phyloP scores from a whole-genome alignment of 1,139 yeast species.

The Kodamaea suecica region DNA sequence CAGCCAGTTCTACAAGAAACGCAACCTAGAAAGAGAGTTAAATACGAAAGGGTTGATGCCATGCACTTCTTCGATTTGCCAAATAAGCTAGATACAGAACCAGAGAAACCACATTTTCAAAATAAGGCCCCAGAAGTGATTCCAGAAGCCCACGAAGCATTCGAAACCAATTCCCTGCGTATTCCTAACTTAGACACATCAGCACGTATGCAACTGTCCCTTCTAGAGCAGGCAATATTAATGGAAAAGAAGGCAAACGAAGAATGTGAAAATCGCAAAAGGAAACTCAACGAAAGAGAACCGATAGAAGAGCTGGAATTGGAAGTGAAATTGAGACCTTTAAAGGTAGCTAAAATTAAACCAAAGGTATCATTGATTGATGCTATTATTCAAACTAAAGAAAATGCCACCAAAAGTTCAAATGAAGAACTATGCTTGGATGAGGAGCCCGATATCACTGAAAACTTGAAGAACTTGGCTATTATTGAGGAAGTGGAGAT shows the following conservation, averaged over 20 bases:
- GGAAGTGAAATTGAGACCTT: no score
- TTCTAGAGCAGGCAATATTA: background rate
- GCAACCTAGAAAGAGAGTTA: constrained; percentile 26
- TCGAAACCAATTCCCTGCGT: no score
- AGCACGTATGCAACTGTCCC: background rate
- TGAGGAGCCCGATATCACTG: constrained; percentile 8
- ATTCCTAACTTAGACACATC: background rate
- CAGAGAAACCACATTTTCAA: no score
- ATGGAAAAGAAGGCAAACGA: background rate
- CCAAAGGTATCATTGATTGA: constrained; percentile 29
- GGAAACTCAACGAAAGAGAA: constrained; percentile 2
- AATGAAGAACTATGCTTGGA: constrained; percentile 28
- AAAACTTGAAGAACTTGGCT: constrained; percentile 23
- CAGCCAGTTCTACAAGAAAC: no score
- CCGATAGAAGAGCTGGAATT: no score
- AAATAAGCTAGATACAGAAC: background rate
- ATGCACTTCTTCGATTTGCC: constrained; percentile 33
- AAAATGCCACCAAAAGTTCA: constrained; percentile 23
- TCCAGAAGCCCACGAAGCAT: no score
- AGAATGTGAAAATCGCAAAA: constrained; percentile 5
- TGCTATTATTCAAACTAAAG: constrained; percentile 34
- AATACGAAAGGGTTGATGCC: constrained; percentile 30
- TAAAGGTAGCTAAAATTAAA: constrained; percentile 8
- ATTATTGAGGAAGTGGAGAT: constrained; percentile 37
- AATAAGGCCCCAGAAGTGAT: no score